Evolutionary conservation across 2,329 filamentous ascomycete species (phyloP), one percentile per base, ranked within the genome.

Genomic region (Cladorrhinum sp.): DNA sequence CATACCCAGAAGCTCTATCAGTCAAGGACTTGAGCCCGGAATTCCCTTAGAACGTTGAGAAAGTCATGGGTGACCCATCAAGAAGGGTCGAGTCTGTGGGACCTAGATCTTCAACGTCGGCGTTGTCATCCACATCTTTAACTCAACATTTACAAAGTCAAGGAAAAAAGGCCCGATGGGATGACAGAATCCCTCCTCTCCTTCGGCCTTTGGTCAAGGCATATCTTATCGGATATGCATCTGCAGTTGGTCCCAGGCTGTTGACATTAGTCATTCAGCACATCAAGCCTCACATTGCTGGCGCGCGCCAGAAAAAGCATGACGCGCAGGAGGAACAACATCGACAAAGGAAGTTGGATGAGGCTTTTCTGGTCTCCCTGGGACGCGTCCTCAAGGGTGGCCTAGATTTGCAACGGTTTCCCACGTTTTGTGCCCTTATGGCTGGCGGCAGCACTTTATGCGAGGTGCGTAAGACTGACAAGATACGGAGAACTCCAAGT

Each of bases 361-460:
- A 67, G 18, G 67, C 71, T 14, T 75, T 79, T 57, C 60, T 70
- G 16, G 70, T 67, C 14, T 75, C 71, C 54, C 69, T 76, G 68
- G 70, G 57, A 58, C 74, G 69, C 49, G 80, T 85, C 60, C 69
- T 87, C 33, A 74, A 73, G 46, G 77, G 77, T 7, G 84, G 82
- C 2, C 73, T 87, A 16, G 82, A 84, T 50, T 74, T 76, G 59
- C 80, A 81, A 62, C 78, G 84, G 8, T 88, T 88, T 67, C 84
- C 86, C 49, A 77, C 84, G 3, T 88, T 88, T 69, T 88, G 85
- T 70, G 85, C 84, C 7, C 76, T 79, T 6, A 73, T 88, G 9
- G 80, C 84, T 42, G 86, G 85, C 33, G 84, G 85, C 42, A 82
- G 80, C 64, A 85, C 84, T 23, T 70, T 87, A n/a, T 70, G 87